Evolutionary conservation across 2,329 filamentous ascomycete species (phyloP).

Genomic region (Arthrobotrys musiformis): DNA sequence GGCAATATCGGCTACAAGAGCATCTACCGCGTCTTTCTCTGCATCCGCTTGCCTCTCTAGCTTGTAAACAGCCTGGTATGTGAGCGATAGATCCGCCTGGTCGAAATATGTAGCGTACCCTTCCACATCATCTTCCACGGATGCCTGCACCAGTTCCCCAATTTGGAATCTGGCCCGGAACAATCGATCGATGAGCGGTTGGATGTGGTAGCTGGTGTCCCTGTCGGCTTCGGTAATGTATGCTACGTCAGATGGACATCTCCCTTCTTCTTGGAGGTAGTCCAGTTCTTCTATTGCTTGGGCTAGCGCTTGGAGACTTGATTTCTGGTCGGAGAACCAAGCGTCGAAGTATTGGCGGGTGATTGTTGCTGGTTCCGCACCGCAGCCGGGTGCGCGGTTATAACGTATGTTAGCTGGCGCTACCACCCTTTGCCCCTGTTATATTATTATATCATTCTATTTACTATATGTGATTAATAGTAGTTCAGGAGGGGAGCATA

Average conservation of each 20-base stretch:
- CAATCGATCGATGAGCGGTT: conserved; percentile 25
- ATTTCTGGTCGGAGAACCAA: background rate
- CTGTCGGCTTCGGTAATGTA: background rate
- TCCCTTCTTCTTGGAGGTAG: conserved; percentile 25
- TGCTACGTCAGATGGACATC: conserved; percentile 13
- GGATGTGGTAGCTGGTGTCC: conserved; percentile 21
- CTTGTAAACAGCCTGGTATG: background rate
- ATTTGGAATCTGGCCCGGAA: background rate
- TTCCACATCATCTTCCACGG: background rate
- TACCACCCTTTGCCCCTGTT: background rate
- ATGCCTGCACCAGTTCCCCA: background rate
- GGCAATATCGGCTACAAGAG: conserved; percentile 15
- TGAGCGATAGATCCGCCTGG: background rate
- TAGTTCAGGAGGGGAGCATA: background rate
- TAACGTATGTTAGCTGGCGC: background rate
- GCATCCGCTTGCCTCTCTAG: background rate
- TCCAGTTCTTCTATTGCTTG: conserved; percentile 31
- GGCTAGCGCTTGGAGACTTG: background rate
- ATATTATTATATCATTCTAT: too few relatives aligned
- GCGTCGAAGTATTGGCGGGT: background rate
- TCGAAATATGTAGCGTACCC: background rate
- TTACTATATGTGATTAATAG: background rate
- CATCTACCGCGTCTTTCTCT: conserved; percentile 8
- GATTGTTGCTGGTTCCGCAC: background rate
- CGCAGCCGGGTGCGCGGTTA: conserved; percentile 24